Conservation (phyloP, 2,329 filamentous ascomycete species). For the Exophiala mesophila region DNA sequence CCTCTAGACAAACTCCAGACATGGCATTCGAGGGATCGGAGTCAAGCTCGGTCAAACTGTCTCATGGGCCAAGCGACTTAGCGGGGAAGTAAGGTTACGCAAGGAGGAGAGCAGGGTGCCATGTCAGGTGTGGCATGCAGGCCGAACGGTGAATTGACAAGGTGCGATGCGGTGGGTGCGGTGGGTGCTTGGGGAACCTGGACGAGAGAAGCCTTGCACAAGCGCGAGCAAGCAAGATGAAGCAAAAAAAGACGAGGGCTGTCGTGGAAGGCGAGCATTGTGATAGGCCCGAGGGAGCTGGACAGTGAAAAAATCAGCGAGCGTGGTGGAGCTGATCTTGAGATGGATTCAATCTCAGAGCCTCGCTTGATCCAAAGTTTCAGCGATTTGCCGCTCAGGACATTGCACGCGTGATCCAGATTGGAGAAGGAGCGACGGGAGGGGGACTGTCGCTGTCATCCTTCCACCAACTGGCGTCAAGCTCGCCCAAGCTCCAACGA, state of each 20-base stretch:
- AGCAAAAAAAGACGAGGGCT: constrained; percentile 13
- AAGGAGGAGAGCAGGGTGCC: too few relatives aligned
- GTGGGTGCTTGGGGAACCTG: too few relatives aligned
- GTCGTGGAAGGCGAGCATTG: constrained; percentile 1
- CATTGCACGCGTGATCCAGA: too few relatives aligned
- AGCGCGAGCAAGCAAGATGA: constrained; percentile 8
- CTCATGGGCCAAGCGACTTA: constrained; percentile 5
- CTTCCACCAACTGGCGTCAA: not conserved
- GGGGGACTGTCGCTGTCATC: not conserved
- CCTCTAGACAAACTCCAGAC: constrained; percentile 1
- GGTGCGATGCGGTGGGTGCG: too few relatives aligned
- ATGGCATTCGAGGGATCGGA: constrained; percentile 1
- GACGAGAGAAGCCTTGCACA: constrained; percentile 4
- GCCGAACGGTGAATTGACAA: too few relatives aligned
- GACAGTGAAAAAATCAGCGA: constrained; percentile 6
- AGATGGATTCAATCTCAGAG: too few relatives aligned
- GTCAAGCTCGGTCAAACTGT: constrained; percentile 8
- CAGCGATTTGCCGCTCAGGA: too few relatives aligned
- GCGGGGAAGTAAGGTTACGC: constrained; percentile 1
- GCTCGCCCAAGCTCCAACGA: too few relatives aligned
- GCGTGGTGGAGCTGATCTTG: constrained; percentile 6
- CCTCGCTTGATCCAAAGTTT: too few relatives aligned
- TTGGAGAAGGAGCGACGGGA: not conserved
- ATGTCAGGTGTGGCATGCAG: too few relatives aligned
- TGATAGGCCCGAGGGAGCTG: not conserved